These are phyloP conservation scores for Excoecaria agallocha DNA, from an alignment of 345 rosid species.

Conservation along the genomic window DNA sequence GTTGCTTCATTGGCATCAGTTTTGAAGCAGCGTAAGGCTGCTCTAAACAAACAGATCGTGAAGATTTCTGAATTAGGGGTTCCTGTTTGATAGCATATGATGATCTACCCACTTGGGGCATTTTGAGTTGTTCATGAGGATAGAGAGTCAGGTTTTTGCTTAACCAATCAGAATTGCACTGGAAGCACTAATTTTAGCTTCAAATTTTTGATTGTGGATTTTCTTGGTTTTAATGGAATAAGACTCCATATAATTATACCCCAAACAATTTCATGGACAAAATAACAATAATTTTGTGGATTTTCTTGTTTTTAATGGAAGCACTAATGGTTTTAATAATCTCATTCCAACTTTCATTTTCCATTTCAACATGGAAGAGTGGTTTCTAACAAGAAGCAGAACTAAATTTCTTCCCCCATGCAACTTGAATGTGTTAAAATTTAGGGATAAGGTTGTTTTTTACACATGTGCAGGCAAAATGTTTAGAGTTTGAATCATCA, in stretches of 20 bases:
- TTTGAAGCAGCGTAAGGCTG: conserved; percentile 55
- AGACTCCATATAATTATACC: neutral
- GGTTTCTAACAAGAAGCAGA: too few species aligned
- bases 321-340: too few species aligned
- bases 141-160: neutral
- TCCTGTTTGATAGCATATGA: conserved; percentile 35
- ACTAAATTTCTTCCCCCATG: too few species aligned
- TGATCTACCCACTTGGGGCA: neutral
- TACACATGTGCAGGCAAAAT: too few species aligned
- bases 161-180: neutral
- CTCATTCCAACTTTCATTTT: too few species aligned
- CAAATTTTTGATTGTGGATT: neutral
- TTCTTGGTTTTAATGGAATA: neutral
- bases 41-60: conserved; percentile 61
- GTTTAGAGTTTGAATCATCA: too few species aligned
- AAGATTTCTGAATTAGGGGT: conserved; percentile 83
- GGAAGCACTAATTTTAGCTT: neutral
- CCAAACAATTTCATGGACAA: neutral
- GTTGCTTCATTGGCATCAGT: conserved; percentile 79
- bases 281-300: too few species aligned
- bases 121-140: neutral
- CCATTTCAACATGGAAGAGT: too few species aligned
- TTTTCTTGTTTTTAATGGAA: too few species aligned
- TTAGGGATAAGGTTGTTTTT: too few species aligned
- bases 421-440: too few species aligned